These are phyloP conservation scores for Chalciporus piperatus DNA, from an alignment of 768 basidiomycete species.

Conservation along the genomic window DNA sequence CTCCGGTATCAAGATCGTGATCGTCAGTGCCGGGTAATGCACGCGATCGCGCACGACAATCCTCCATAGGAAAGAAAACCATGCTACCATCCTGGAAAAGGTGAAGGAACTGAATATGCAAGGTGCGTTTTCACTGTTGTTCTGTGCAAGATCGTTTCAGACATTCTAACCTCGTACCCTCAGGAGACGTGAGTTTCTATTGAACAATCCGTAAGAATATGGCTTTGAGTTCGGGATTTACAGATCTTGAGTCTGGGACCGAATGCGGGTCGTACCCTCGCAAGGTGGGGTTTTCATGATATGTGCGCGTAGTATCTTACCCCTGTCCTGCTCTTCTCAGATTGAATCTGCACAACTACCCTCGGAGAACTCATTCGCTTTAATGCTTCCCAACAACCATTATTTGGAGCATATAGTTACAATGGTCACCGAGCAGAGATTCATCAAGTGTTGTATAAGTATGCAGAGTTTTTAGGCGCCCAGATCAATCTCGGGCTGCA, in stretches of 20 bases:
- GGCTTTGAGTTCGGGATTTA: background rate
- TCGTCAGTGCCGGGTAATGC: conserved; percentile 30
- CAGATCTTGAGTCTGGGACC: conserved; percentile 19
- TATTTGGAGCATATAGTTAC: conserved; percentile 19
- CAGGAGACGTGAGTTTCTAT: background rate
- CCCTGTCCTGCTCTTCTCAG: background rate
- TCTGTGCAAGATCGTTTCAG: background rate
- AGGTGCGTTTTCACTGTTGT: conserved; percentile 5
- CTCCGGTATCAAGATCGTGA: conserved; percentile 8
- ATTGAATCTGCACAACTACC: conserved; percentile 18
- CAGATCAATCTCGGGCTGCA: conserved; percentile 22
- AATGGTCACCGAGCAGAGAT: conserved; percentile 24
- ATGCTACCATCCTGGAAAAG: conserved; percentile 27
- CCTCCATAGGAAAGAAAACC: conserved; percentile 26
- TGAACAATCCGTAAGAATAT: background rate
- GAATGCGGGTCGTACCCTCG: conserved; percentile 25
- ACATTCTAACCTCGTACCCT: background rate
- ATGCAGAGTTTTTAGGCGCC: conserved; percentile 23
- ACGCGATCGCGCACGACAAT: too few species aligned
- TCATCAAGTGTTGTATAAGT: conserved; percentile 18
- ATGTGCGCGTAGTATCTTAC: background rate
- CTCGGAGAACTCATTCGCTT: conserved; percentile 19
- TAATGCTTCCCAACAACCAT: conserved; percentile 10
- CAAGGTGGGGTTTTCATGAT: conserved; percentile 19
- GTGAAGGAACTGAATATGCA: conserved; percentile 7